phyloP scores from a whole-genome alignment of 768 basidiomycete species.

The Tricholoma matsutake region DNA sequence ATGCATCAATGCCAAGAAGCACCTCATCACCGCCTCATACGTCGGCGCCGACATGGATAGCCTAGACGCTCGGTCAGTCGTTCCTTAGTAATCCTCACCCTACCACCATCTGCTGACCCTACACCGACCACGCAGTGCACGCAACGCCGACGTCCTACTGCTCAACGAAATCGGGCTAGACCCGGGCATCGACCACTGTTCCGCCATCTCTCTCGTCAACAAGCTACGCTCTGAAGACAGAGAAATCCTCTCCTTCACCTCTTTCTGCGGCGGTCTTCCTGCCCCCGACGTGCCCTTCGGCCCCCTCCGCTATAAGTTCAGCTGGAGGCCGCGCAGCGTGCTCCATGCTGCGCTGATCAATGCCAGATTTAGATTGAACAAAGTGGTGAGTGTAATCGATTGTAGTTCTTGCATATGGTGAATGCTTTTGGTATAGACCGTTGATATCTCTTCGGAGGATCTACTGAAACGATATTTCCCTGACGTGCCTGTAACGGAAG shows the following conservation, averaged over 20 bases:
- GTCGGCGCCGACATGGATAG: constrained; percentile 73
- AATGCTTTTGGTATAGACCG: constrained; percentile 30
- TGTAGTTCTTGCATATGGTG: not conserved
- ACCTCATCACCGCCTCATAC: constrained; percentile 91
- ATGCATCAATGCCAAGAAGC: constrained; percentile 66
- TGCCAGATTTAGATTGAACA: constrained; percentile 61
- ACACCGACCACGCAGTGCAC: constrained; percentile 40
- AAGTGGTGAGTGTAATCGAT: constrained; percentile 36
- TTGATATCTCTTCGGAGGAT: constrained; percentile 46
- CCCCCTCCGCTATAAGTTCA: constrained; percentile 88
- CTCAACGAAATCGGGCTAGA: constrained; percentile 91
- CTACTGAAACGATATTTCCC: constrained; percentile 61
- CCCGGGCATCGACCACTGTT: constrained; percentile 88
- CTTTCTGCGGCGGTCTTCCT: constrained; percentile 92
- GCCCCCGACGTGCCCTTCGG: constrained; percentile 63
- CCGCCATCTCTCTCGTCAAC: constrained; percentile 69
- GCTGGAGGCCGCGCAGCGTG: constrained; percentile 90
- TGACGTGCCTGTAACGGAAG: constrained; percentile 60
- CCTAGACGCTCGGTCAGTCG: constrained; percentile 55
- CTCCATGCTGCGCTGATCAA: constrained; percentile 74
- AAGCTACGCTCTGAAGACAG: constrained; percentile 49
- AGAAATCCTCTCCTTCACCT: constrained; percentile 68
- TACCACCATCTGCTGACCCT: not conserved
- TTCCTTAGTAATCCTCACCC: not conserved
- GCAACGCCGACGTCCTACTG: constrained; percentile 60